These are phyloP conservation scores for Aspergillus ibericus DNA, from an alignment of 2,329 filamentous ascomycete genomes.

Conservation along the genomic window DNA sequence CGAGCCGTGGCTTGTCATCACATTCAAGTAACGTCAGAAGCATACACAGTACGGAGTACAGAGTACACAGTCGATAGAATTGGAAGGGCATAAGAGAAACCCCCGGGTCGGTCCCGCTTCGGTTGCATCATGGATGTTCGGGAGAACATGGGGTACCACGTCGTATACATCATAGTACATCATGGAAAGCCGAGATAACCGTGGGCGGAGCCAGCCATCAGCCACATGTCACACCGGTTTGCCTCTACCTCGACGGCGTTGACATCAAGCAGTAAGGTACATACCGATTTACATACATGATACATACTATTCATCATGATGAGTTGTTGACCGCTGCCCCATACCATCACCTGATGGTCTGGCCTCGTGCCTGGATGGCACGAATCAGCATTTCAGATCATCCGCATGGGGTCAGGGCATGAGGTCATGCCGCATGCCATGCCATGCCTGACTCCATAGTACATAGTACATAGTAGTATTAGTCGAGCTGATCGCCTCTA, in stretches of 20 bases:
- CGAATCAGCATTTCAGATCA: background rate
- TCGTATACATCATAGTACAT: constrained; percentile 7
- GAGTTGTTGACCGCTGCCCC: background rate
- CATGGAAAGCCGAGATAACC: background rate
- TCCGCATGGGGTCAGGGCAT: background rate
- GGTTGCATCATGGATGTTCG: constrained; percentile 1
- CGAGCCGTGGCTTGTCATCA: constrained; percentile 4
- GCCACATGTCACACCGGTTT: background rate
- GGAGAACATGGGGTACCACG: background rate
- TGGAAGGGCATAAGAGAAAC: no score
- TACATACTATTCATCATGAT: background rate
- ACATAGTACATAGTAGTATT: no score
- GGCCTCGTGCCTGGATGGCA: background rate
- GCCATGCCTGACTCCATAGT: no score
- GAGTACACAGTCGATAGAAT: background rate
- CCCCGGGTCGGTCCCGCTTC: background rate
- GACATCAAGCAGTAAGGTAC: background rate
- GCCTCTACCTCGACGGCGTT: no score
- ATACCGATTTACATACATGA: background rate
- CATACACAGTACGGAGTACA: background rate
- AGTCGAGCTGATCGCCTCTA: no score
- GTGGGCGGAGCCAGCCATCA: constrained; percentile 1
- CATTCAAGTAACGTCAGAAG: background rate
- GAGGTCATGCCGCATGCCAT: constrained; percentile 1
- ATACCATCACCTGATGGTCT: background rate